Conservation (phyloP, 2,329 filamentous ascomycete genomes). For the Thermoascus crustaceus region DNA sequence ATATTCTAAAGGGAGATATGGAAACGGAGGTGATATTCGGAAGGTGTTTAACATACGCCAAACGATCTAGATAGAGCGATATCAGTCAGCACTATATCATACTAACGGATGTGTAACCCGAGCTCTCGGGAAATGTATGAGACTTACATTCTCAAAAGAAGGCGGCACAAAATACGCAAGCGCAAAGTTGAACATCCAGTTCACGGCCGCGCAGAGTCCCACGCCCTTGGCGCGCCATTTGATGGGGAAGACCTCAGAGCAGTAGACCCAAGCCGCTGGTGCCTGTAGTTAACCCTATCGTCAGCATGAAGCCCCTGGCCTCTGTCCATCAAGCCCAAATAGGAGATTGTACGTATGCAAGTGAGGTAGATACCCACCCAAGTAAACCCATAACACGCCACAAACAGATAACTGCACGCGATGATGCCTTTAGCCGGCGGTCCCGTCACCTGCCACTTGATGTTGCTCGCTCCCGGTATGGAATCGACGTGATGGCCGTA, state of each 20-base stretch:
- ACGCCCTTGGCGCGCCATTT: constrained; percentile 59
- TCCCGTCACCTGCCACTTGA: constrained; percentile 42
- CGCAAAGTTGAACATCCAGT: constrained; percentile 56
- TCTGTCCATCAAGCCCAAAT: not conserved
- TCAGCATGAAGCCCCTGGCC: not conserved
- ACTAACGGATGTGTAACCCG: too few relatives aligned
- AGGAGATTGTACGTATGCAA: constrained; percentile 14
- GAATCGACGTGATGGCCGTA: constrained; percentile 39
- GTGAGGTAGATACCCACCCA: too few relatives aligned
- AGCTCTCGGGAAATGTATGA: too few relatives aligned
- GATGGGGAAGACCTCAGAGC: constrained; percentile 56
- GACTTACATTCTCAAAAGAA: constrained; percentile 51
- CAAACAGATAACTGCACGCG: constrained; percentile 53
- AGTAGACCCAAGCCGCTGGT: constrained; percentile 51
- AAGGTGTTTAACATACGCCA: too few relatives aligned
- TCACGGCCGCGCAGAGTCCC: constrained; percentile 51
- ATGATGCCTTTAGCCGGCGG: constrained; percentile 50
- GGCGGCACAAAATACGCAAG: constrained; percentile 50
- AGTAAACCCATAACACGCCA: constrained; percentile 27
- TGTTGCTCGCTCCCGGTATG: constrained; percentile 41
- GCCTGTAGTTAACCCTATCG: too few relatives aligned
- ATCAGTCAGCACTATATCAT: too few relatives aligned
- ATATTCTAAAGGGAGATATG: too few relatives aligned
- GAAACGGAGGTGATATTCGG: too few relatives aligned
- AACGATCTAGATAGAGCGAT: too few relatives aligned